Conservation (phyloP, 2,329 filamentous ascomycete genomes). For the Aspergillus sojae region DNA sequence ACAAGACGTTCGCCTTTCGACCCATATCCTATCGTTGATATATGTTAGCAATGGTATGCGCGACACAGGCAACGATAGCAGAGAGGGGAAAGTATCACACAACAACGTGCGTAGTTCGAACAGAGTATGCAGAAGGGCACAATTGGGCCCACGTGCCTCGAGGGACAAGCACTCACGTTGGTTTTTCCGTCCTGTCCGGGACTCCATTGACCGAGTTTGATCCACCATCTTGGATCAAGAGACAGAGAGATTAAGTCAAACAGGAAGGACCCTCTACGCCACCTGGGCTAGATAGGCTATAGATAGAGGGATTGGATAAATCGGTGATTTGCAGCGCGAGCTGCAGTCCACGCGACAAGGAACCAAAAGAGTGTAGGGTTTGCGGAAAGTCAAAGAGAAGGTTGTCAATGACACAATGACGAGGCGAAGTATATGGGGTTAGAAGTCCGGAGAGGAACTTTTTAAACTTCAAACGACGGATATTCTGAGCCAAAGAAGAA, state of each 20-base stretch:
- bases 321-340: constrained; percentile 10
- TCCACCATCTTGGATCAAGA: constrained; percentile 38
- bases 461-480: constrained; percentile 14
- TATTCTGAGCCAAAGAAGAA: constrained; percentile 11
- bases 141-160: constrained; percentile 26
- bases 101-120: background rate
- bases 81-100: background rate
- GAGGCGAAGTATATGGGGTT: constrained; percentile 9
- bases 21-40: constrained; percentile 72
- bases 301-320: constrained; percentile 10
- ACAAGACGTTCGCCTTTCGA: constrained; percentile 90
- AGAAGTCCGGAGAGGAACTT: constrained; percentile 18
- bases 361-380: constrained; percentile 19
- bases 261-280: constrained; percentile 9
- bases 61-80: background rate
- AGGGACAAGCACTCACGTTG: constrained; percentile 46
- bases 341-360: constrained; percentile 19
- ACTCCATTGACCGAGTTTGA: constrained; percentile 49
- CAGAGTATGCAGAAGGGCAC: background rate
- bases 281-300: background rate
- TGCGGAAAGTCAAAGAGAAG: constrained; percentile 13
- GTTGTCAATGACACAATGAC: constrained; percentile 15
- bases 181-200: constrained; percentile 51
- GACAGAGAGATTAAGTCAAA: constrained; percentile 14
- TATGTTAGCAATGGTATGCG: constrained; percentile 23